Conservation (phyloP, 805 yeast species). For the Suhomyces faveliae region DNA sequence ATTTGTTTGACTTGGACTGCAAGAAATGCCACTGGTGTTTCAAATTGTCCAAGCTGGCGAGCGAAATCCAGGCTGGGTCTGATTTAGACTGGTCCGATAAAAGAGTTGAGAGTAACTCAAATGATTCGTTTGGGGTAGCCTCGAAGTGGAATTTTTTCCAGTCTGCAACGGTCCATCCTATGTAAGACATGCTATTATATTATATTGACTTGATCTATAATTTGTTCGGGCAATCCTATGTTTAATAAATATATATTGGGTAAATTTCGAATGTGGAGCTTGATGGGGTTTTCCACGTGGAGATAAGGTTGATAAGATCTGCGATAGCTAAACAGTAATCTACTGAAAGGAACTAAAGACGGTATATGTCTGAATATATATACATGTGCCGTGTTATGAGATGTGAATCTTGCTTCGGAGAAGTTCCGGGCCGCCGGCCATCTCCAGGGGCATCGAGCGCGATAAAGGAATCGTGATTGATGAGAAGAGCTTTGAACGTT, state of each 20-base stretch:
- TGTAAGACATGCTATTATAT: conserved; percentile 19
- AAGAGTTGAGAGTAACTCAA: conserved; percentile 44
- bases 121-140: conserved; percentile 61
- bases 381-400: neutral
- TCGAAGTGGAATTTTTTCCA: conserved; percentile 72
- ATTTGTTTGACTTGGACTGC: conserved; percentile 57
- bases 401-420: neutral
- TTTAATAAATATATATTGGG: neutral
- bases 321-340: neutral
- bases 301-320: conserved; percentile 3
- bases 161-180: conserved; percentile 80
- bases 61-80: conserved; percentile 92
- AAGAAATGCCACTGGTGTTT: conserved; percentile 75
- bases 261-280: neutral
- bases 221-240: neutral
- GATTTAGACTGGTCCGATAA: conserved; percentile 46
- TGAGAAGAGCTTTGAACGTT: neutral
- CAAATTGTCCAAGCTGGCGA: conserved; percentile 62
- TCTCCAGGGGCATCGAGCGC: neutral
- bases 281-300: neutral
- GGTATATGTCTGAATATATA: neutral
- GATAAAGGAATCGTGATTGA: neutral
- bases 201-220: neutral
- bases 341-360: neutral
- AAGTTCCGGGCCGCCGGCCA: neutral